Conservation (phyloP, 441 rosid genomes). For the Erodium chrysanthum region DNA sequence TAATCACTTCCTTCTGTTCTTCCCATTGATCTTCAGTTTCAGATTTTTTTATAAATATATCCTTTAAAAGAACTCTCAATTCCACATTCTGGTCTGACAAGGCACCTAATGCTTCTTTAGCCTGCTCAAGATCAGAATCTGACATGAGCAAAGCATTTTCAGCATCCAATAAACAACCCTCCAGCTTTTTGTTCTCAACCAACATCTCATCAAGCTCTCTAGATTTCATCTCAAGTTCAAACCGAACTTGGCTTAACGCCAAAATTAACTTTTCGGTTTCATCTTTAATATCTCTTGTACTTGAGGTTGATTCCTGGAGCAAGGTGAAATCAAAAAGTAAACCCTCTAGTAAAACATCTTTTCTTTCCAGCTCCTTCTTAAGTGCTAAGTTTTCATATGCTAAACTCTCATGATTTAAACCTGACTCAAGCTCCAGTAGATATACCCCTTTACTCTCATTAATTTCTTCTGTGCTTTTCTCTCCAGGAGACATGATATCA, state of each 20-base stretch:
- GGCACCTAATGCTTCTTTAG: constrained; percentile 42
- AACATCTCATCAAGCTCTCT: constrained; percentile 49
- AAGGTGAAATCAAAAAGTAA: constrained; percentile 85
- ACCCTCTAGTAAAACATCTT: constrained; percentile 65
- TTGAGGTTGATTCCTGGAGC: constrained; percentile 79
- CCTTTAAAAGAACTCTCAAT: constrained; percentile 51
- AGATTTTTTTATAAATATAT: constrained; percentile 50
- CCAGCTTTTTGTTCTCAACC: constrained; percentile 42
- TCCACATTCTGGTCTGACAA: constrained; percentile 62
- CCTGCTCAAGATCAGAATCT: constrained; percentile 44
- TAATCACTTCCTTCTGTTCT: constrained; percentile 59
- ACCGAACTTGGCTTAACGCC: constrained; percentile 40
- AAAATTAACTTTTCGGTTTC: constrained; percentile 52
- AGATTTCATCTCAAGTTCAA: constrained; percentile 56
- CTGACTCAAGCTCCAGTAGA: constrained; percentile 27
- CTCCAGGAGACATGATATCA: constrained; percentile 16
- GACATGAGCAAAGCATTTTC: constrained; percentile 44
- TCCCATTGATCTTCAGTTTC: constrained; percentile 63
- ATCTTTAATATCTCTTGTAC: constrained; percentile 54
- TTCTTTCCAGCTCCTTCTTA: constrained; percentile 68
- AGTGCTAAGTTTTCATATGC: constrained; percentile 46
- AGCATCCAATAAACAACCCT: constrained; percentile 37
- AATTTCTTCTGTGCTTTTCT: constrained; percentile 21
- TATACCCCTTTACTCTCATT: constrained; percentile 23
- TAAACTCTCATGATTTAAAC: constrained; percentile 25